Percentiles rank a stretch among this genome's conserved stretches.
Conservation (phyloP, 148 eudicot genomes). For the Silene uniflora region DNA sequence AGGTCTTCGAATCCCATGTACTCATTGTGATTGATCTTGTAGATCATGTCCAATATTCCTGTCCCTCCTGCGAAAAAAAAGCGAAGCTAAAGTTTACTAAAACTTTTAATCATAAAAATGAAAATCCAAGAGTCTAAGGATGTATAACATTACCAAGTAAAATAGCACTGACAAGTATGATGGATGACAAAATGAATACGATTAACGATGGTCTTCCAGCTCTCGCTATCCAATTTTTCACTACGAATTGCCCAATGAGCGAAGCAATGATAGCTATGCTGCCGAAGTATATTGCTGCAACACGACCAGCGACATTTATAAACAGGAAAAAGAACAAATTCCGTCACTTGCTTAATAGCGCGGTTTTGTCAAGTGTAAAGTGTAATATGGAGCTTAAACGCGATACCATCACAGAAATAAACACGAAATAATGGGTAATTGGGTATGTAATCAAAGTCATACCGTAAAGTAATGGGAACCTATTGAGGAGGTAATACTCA, state of each 20-base stretch:
- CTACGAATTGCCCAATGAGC: slow-evolving; percentile 45
- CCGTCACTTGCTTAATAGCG: no score
- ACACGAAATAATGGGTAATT: no score
- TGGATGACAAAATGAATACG: slow-evolving; percentile 57
- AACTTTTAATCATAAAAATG: background rate
- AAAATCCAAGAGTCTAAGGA: background rate
- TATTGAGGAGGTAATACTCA: slow-evolving; percentile 57
- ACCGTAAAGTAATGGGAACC: slow-evolving; percentile 65
- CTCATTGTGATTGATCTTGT: slow-evolving; percentile 13
- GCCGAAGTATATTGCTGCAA: slow-evolving; percentile 51
- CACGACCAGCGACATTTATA: background rate
- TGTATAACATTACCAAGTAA: slow-evolving; percentile 40
- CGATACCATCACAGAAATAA: background rate
- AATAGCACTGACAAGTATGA: slow-evolving; percentile 53
- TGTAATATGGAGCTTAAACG: background rate
- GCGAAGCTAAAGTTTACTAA: background rate
- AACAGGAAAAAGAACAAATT: background rate
- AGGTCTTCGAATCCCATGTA: slow-evolving; percentile 19
- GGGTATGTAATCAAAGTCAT: background rate
- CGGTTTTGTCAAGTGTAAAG: no score
- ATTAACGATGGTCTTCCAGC: slow-evolving; percentile 58
- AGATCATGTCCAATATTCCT: slow-evolving; percentile 7
- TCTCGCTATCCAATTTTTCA: slow-evolving; percentile 37
- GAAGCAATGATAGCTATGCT: slow-evolving; percentile 55
- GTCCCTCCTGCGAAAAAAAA: background rate